phyloP scores from a whole-genome alignment of 192 early-diverging fungal species.

The Backusella australiensis region DNA sequence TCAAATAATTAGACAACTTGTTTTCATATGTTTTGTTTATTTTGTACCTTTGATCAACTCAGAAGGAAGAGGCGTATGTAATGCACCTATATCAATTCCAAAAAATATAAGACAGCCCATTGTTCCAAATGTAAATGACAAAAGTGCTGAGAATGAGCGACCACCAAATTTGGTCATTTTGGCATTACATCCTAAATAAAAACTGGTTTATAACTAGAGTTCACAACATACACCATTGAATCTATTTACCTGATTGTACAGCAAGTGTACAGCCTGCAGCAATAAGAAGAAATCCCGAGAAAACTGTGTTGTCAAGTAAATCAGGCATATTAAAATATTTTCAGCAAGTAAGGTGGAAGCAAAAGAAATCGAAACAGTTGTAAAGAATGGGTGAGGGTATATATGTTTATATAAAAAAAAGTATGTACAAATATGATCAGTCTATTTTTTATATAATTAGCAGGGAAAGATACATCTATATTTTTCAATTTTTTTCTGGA shows the following conservation, averaged over 20 bases:
- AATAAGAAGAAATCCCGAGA: constrained; percentile 25
- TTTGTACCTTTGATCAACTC: constrained; percentile 13
- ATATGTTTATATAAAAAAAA: not conserved
- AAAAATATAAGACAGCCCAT: constrained; percentile 21
- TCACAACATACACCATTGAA: not conserved
- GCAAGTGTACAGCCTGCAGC: constrained; percentile 28
- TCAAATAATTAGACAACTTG: not conserved
- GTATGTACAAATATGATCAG: not conserved
- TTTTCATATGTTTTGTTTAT: not conserved
- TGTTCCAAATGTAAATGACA: constrained; percentile 22
- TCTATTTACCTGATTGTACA: constrained; percentile 23
- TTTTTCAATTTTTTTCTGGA: not conserved
- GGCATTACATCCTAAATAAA: constrained; percentile 21
- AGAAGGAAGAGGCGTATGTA: constrained; percentile 14
- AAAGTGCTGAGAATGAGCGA: constrained; percentile 19
- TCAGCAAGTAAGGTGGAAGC: not conserved
- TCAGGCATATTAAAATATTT: constrained; percentile 3
- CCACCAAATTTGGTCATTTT: constrained; percentile 22
- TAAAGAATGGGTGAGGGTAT: not conserved
- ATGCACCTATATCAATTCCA: constrained; percentile 18
- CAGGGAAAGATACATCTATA: not conserved
- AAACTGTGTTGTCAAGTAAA: constrained; percentile 15
- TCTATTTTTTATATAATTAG: not conserved
- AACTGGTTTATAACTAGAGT: not conserved
- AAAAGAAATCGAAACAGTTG: not conserved